phyloP scores from a whole-genome alignment of 257 asterid species.

The Knoxia roxburghii region DNA sequence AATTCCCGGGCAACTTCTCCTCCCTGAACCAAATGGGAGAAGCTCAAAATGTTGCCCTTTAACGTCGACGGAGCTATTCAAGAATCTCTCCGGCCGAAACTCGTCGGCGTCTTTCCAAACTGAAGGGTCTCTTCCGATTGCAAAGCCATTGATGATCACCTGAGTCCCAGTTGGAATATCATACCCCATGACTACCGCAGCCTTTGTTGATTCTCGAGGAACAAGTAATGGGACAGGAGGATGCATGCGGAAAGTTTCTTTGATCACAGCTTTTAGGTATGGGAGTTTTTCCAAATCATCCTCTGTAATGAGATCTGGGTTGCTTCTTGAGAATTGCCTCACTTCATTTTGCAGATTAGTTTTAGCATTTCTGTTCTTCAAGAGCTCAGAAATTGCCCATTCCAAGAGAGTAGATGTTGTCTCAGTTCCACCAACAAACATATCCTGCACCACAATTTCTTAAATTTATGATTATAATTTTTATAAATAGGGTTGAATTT shows the following conservation, averaged over 20 bases:
- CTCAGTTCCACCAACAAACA: conserved; percentile 6
- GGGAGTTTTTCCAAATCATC: not conserved
- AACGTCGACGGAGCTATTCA: not conserved
- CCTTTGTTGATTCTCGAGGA: conserved; percentile 3
- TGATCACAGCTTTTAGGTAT: not conserved
- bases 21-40: conserved; percentile 1
- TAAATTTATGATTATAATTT: too few species aligned
- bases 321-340: not conserved
- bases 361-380: not conserved
- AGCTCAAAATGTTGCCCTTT: conserved; percentile 5
- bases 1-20: conserved; percentile 3
- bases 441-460: not conserved
- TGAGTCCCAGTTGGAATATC: not conserved
- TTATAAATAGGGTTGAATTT: not conserved
- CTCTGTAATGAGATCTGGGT: not conserved
- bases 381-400: conserved; percentile 8
- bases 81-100: not conserved
- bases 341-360: not conserved
- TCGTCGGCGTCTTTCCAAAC: not conserved
- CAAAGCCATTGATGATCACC: not conserved
- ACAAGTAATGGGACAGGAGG: conserved; percentile 2
- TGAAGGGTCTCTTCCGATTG: conserved; percentile 3
- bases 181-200: not conserved
- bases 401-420: not conserved
- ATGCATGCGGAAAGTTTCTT: not conserved